Conservation (phyloP, 2,329 filamentous ascomycete species). For the Fusarium sp. region DNA sequence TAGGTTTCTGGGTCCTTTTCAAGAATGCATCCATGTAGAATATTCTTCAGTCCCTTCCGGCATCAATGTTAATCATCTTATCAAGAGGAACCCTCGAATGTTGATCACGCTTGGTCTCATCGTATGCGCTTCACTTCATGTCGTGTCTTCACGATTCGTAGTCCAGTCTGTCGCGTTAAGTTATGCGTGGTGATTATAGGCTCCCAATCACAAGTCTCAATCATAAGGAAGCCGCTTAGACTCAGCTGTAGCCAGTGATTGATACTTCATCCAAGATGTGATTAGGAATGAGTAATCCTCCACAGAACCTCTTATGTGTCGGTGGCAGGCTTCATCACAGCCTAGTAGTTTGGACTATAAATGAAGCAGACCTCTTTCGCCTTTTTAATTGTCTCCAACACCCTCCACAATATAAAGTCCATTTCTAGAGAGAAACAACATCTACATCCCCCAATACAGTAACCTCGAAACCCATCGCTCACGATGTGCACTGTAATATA, state of each 20-base stretch:
- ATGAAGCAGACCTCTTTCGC: background rate
- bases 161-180: rapidly evolving
- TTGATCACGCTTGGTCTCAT: background rate
- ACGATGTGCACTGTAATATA: background rate
- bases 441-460: rapidly evolving
- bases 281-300: rapidly evolving
- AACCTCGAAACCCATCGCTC: rapidly evolving
- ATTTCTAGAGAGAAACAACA: rapidly evolving
- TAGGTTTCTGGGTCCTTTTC: rapidly evolving
- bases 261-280: rapidly evolving
- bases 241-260: too few relatives aligned
- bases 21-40: too few relatives aligned
- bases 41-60: too few relatives aligned
- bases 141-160: rapidly evolving
- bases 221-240: background rate
- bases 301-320: rapidly evolving
- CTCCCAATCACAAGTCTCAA: too few relatives aligned
- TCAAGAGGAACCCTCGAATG: rapidly evolving
- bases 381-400: rapidly evolving
- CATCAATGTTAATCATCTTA: background rate
- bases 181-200: rapidly evolving
- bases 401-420: rapidly evolving
- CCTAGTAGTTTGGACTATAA: too few relatives aligned
- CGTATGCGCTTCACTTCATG: rapidly evolving
- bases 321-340: background rate